Evolutionary conservation across 2,329 filamentous ascomycete genomes (phyloP), one percentile per base, ranked within the genome.

Genomic region (Penicillium sp.): DNA sequence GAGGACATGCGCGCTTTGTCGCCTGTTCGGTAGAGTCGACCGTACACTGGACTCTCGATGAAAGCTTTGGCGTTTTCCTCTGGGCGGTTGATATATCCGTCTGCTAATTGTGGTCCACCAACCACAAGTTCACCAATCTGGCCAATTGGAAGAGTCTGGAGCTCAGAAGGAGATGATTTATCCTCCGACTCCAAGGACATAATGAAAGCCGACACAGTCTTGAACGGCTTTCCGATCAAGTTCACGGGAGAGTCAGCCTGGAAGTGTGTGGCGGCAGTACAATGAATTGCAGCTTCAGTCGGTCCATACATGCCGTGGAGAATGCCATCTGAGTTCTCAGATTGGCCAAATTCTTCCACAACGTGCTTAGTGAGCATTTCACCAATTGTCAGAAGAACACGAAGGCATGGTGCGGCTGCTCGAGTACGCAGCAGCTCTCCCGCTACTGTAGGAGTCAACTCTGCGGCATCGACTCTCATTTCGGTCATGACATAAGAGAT

Each of bases 261-360:
- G 61, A 95, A 86, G 0, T 78, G 74, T 0, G 86, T 76, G 57
- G 90, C 86, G 4, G 94, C 72, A 1, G 90, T 95, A 67, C 90
- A 97, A 68, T 97, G 92, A 51, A 97, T 96, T 0, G 91, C 85
- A 7, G 90, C 90, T 73, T 97, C 92, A 0, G 92, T 97, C 1
- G 92, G 92, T 0, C 92, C 92, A 66, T 97, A 97, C 91, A 96
- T 96, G 27, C 87, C 92, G 82, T 90, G 92, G 1, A 97, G 78
- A 36, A 96, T 85, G 59, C 88, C 86, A 2, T 76, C 67, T 7
- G 72, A 73, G 0, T 65, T 66, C 0, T 70, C 64, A 8, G 77
- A 74, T 2, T 84, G 84, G 5, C 90, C 91, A 76, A 94, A 97
- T 65, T 95, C 90, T 29, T 83, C 75, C 18, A 96, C 80, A 2